Conservation (phyloP, 176 grass and related monocot species). For the Bonia amplexicaulis region DNA sequence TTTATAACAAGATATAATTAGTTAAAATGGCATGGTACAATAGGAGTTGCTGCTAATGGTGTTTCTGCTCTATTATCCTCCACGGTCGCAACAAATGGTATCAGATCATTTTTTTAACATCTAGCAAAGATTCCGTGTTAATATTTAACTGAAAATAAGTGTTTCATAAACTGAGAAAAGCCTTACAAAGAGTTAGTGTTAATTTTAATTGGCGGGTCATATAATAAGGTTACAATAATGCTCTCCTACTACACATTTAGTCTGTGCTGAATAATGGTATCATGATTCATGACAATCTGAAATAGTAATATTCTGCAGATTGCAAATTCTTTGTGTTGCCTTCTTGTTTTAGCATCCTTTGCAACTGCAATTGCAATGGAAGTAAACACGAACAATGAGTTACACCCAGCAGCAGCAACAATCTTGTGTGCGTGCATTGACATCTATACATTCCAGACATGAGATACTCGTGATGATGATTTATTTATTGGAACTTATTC, state of each 20-base stretch:
- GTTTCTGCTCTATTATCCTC: no score
- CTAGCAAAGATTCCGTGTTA: neutral
- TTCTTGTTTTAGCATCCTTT: neutral
- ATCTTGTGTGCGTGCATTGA: neutral
- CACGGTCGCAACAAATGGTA: no score
- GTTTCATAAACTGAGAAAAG: neutral
- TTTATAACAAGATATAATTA: no score
- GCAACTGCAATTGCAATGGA: neutral
- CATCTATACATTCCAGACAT: neutral
- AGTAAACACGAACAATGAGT: neutral
- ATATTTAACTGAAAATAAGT: neutral
- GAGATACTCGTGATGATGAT: neutral
- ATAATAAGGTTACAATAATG: neutral
- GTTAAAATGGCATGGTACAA: no score
- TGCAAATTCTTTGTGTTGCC: neutral
- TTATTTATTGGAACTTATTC: slow-evolving; percentile 41
- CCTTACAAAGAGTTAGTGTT: neutral
- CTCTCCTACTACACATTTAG: neutral
- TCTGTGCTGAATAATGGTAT: neutral
- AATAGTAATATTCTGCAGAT: neutral
- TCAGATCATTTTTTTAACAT: no score
- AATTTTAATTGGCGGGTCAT: neutral
- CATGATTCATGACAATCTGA: neutral
- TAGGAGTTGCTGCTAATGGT: no score
- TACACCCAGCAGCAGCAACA: neutral